Base-by-base conservation (phyloP, 2,329 filamentous ascomycete species). In the Cadophora sp. region DNA sequence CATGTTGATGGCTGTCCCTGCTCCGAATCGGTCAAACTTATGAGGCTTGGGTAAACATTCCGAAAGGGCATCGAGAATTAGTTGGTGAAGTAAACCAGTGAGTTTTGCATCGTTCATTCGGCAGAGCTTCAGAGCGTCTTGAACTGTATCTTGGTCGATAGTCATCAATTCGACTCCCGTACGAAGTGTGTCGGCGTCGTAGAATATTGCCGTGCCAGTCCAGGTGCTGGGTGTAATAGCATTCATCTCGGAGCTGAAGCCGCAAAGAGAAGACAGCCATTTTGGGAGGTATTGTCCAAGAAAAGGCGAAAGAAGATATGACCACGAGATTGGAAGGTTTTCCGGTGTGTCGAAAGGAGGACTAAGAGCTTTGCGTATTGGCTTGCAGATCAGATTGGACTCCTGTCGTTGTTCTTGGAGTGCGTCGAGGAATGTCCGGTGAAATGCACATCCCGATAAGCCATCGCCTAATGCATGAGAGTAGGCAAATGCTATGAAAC, bases 381-480 rank as follows among this genome's bases (percentile, higher is more conserved):
- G 46, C 4, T 8, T 40, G 16, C 29, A 51, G 4, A 26, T 62
- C 19, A 40, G 29, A 62, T 62, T 29, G 3, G 43, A 37, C 14
- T 51, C 46, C 19, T 37, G 3, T 19, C 8, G 27, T 53, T 51
- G 60, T 16, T 51, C 43, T 19, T 62, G 60, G 22, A 62, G 27
- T 53, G 60, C 60, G 26, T 62, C 29, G 19, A 62, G 60, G 31
- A 62, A 62, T 19, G 60, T 53, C 19, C 60, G 37, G 60, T 62
- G 43, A 16, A 62, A 62, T 24, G 60, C 60, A 16, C 43, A 37
- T 14, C 60, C n/a, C 14, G 60, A 62, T 11, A 62, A 16, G 5
- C 60, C 60, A 37, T 55, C 61, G 5, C 46, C 61, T 1, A 63
- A 22, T 4, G 61, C 48, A 27, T 63, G 22, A 14, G 61, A 63